phyloP scores from a whole-genome alignment of 2,329 filamentous ascomycete species.

The Sporothrix inflata region DNA sequence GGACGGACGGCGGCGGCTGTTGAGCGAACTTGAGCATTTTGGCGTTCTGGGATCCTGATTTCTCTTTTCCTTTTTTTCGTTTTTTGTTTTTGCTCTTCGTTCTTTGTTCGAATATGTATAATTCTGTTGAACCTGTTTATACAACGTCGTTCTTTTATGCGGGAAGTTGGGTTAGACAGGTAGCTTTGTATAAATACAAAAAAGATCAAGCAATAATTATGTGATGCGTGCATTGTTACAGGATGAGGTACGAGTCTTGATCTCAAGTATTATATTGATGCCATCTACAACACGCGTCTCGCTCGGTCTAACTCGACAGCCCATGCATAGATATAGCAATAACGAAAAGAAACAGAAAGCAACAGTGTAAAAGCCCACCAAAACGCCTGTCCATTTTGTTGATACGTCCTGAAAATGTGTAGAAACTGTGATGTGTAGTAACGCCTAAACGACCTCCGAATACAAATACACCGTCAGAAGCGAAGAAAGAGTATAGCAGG shows the following conservation, averaged over 20 bases:
- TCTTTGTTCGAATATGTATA: background rate
- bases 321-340: background rate
- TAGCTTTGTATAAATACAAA: background rate
- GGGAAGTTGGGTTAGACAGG: background rate
- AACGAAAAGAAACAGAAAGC: background rate
- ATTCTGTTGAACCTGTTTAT: background rate
- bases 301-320: background rate
- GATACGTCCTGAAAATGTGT: background rate
- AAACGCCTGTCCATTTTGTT: slow-evolving; percentile 12
- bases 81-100: background rate
- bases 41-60: slow-evolving; percentile 3
- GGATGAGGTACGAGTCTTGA: background rate
- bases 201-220: background rate
- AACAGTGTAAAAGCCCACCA: background rate
- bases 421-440: too few species aligned
- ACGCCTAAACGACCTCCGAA: background rate
- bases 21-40: slow-evolving; percentile 21
- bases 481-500: too few species aligned
- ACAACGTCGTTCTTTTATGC: background rate
- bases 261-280: background rate
- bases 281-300: background rate
- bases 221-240: background rate
- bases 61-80: background rate
- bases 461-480: background rate
- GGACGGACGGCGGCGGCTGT: background rate